A percentile compares a stretch with the other conserved stretches of the same genome.
These are phyloP conservation scores for Tetrapisispora iriomotensis DNA, from an alignment of 805 yeast species.

Conservation along the genomic window DNA sequence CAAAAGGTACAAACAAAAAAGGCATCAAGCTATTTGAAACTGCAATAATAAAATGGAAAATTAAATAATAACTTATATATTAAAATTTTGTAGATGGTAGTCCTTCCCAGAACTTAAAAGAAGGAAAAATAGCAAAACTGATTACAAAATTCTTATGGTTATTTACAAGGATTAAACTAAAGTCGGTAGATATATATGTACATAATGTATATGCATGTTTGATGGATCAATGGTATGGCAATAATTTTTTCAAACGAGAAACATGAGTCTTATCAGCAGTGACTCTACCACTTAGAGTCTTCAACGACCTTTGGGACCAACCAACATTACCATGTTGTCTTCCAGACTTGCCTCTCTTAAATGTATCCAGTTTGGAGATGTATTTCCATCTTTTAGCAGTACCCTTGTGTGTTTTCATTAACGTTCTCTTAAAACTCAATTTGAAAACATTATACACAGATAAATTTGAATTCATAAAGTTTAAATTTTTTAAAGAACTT, in stretches of 20 bases:
- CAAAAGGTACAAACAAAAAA: slow-evolving; percentile 45
- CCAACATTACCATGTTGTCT: slow-evolving; percentile 91
- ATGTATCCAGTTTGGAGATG: slow-evolving; percentile 38
- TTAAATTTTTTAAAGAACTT: too few species aligned
- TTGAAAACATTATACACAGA: neutral
- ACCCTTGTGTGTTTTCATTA: slow-evolving; percentile 73
- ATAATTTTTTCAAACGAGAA: slow-evolving; percentile 46
- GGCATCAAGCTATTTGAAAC: slow-evolving; percentile 47
- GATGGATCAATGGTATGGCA: slow-evolving; percentile 33
- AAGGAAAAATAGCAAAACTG: too few species aligned
- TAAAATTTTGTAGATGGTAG: too few species aligned
- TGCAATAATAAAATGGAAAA: slow-evolving; percentile 31
- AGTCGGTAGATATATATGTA: too few species aligned
- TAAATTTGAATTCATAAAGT: too few species aligned
- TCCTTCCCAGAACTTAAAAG: too few species aligned
- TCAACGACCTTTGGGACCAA: slow-evolving; percentile 56
- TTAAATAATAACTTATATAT: slow-evolving; percentile 3
- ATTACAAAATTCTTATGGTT: too few species aligned
- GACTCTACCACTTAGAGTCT: slow-evolving; percentile 50
- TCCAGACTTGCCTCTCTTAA: slow-evolving; percentile 67
- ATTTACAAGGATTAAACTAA: neutral
- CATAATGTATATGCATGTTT: neutral
- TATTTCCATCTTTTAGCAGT: slow-evolving; percentile 68
- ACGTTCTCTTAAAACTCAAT: slow-evolving; percentile 1
- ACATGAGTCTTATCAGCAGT: slow-evolving; percentile 47